A percentile compares a stretch with the other conserved stretches of the same genome.
Conservation (phyloP, 495 filamentous ascomycete species). For the Aeminium ludgeri region DNA sequence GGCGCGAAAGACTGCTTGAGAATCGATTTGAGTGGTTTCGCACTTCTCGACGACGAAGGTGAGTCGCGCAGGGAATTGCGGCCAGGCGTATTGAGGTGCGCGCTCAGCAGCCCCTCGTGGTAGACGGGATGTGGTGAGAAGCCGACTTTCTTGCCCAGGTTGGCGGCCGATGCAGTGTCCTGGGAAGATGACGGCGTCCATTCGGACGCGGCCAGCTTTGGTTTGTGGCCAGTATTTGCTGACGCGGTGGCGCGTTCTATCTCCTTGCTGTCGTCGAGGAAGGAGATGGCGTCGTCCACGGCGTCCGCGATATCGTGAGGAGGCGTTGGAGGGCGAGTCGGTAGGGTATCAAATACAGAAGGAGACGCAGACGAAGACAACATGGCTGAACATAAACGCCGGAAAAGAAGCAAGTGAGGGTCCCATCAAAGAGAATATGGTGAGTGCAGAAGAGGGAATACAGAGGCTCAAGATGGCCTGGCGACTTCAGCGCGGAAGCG, state of each 20-base stretch:
- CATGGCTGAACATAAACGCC: constrained; percentile 20
- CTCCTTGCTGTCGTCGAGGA: constrained; percentile 21
- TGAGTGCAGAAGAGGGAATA: no score
- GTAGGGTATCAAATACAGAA: constrained; percentile 20
- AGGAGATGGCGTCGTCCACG: constrained; percentile 20
- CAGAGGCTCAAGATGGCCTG: no score
- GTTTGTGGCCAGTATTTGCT: background rate
- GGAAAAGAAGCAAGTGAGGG: constrained; percentile 7
- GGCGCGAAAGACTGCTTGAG: constrained; percentile 43
- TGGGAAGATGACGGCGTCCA: constrained; percentile 30
- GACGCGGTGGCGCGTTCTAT: constrained; percentile 6
- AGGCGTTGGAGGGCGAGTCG: constrained; percentile 43
- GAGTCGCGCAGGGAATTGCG: constrained; percentile 31
- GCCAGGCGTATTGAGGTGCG: constrained; percentile 29
- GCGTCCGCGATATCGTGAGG: constrained; percentile 36
- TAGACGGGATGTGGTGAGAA: constrained; percentile 52
- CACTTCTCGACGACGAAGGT: constrained; percentile 44
- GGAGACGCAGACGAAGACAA: constrained; percentile 17
- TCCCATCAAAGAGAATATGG: no score
- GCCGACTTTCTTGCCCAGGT: constrained; percentile 40
- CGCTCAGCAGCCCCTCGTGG: constrained; percentile 38
- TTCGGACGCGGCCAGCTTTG: constrained; percentile 17
- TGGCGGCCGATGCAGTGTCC: constrained; percentile 24
- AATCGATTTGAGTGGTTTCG: constrained; percentile 67
- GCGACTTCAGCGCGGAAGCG: no score